These are phyloP conservation scores for Ascochyta lentis DNA, from an alignment of 2,329 filamentous ascomycete species.

Conservation along the genomic window DNA sequence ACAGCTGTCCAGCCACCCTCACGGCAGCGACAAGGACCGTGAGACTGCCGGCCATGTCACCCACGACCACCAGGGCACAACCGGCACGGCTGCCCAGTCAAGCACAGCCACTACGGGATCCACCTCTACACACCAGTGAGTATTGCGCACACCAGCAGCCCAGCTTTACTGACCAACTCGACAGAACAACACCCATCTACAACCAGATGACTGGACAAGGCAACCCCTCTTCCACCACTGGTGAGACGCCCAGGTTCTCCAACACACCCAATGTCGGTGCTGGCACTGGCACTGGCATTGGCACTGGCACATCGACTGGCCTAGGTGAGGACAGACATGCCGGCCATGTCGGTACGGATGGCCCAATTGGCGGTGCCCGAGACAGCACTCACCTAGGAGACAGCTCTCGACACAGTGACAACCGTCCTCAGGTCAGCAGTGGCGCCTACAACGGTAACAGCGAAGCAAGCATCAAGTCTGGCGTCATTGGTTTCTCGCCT, in stretches of 20 bases:
- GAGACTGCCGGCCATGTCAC: conserved; percentile 31
- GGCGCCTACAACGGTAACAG: conserved; percentile 32
- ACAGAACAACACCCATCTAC: conserved; percentile 34
- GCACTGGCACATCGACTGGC: not conserved
- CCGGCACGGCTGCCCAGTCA: conserved; percentile 11
- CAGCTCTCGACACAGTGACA: conserved; percentile 2
- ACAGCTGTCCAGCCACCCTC: conserved; percentile 38
- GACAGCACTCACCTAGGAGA: not conserved
- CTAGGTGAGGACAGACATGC: not conserved
- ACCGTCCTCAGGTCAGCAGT: conserved; percentile 27
- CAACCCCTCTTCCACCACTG: conserved; percentile 9
- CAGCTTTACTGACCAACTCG: not conserved
- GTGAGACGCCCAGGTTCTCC: conserved; percentile 13
- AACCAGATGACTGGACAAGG: conserved; percentile 32
- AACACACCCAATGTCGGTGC: conserved; percentile 16
- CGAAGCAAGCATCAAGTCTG: conserved; percentile 50
- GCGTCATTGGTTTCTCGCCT: conserved; percentile 46
- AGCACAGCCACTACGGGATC: not conserved
- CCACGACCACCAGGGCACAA: conserved; percentile 23
- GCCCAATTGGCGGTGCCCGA: conserved; percentile 5
- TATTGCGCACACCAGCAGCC: not conserved
- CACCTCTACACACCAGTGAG: not conserved
- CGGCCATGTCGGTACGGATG: conserved; percentile 11
- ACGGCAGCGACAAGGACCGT: conserved; percentile 48
- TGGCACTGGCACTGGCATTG: conserved; percentile 21